phyloP scores from a whole-genome alignment of 1,284 basidiomycete species.

The Pholiota adiposa region DNA sequence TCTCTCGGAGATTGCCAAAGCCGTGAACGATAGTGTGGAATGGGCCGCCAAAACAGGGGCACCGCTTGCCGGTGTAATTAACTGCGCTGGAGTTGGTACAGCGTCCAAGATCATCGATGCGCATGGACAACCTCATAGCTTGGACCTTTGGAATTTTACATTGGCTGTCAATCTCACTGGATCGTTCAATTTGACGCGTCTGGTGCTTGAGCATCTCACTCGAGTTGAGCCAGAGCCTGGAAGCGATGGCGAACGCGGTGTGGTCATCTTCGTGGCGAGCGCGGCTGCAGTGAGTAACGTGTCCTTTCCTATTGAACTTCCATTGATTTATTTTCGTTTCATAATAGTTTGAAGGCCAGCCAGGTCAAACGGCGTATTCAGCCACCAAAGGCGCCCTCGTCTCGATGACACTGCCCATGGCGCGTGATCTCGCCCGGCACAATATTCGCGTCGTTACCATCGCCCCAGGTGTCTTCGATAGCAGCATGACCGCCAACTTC shows the following conservation, averaged over 20 bases:
- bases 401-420: slow-evolving; percentile 59
- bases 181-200: slow-evolving; percentile 57
- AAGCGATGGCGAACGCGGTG: slow-evolving; percentile 54
- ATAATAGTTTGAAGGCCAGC: slow-evolving; percentile 43
- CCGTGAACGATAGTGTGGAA: slow-evolving; percentile 43
- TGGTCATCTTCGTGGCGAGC: slow-evolving; percentile 57
- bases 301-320: neutral
- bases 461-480: slow-evolving; percentile 54
- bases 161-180: slow-evolving; percentile 57
- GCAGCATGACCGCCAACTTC: slow-evolving; percentile 49
- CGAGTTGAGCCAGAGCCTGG: slow-evolving; percentile 48
- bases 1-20: slow-evolving; percentile 40
- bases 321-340: neutral
- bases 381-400: slow-evolving; percentile 57
- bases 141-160: slow-evolving; percentile 55
- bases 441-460: slow-evolving; percentile 57
- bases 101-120: slow-evolving; percentile 51
- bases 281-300: slow-evolving; percentile 52
- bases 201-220: slow-evolving; percentile 52
- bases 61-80: slow-evolving; percentile 55
- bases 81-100: slow-evolving; percentile 54
- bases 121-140: slow-evolving; percentile 46
- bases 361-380: slow-evolving; percentile 55
- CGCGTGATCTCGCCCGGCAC: slow-evolving; percentile 55
- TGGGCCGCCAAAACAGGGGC: slow-evolving; percentile 50